Evolutionary conservation across 176 grass and related monocot species (phyloP).

Genomic region (Tillandsia leiboldiana): DNA sequence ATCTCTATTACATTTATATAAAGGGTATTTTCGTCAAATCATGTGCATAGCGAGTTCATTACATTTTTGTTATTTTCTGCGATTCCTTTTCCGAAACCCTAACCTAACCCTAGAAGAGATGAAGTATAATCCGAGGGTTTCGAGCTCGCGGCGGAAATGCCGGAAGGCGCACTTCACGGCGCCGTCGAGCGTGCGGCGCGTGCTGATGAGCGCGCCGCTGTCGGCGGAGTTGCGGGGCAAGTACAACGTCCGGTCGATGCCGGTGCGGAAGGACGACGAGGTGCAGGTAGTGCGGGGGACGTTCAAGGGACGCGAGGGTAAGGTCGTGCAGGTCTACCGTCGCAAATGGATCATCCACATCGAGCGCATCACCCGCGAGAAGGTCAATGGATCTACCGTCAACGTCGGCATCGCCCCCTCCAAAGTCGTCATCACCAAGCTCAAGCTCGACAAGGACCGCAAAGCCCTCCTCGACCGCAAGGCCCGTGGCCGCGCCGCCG

Average conservation of each 20-base stretch:
- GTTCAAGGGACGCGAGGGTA: slow-evolving; percentile 9
- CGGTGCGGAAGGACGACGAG: slow-evolving; percentile 11
- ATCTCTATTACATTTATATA: too few relatives aligned
- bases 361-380: slow-evolving; percentile 13
- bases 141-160: slow-evolving; percentile 4
- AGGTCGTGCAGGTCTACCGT: slow-evolving; percentile 11
- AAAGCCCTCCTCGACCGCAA: slow-evolving; percentile 6
- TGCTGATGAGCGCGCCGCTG: slow-evolving; percentile 16
- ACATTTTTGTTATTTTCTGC: too few relatives aligned
- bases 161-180: slow-evolving; percentile 10
- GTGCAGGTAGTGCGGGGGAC: slow-evolving; percentile 5
- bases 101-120: neutral
- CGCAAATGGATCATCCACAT: slow-evolving; percentile 10
- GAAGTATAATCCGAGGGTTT: neutral
- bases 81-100: neutral
- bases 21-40: too few relatives aligned
- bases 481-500: slow-evolving; percentile 9
- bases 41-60: too few relatives aligned
- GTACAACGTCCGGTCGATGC: slow-evolving; percentile 1
- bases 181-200: slow-evolving; percentile 2
- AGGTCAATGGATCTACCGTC: slow-evolving; percentile 10
- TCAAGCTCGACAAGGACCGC: too few relatives aligned
- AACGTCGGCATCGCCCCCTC: neutral
- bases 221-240: slow-evolving; percentile 4
- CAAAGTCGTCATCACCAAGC: too few relatives aligned